Evolutionary conservation across 306 rosid genomes (phyloP).

Genomic region (Trichosanthes cucumerina): DNA sequence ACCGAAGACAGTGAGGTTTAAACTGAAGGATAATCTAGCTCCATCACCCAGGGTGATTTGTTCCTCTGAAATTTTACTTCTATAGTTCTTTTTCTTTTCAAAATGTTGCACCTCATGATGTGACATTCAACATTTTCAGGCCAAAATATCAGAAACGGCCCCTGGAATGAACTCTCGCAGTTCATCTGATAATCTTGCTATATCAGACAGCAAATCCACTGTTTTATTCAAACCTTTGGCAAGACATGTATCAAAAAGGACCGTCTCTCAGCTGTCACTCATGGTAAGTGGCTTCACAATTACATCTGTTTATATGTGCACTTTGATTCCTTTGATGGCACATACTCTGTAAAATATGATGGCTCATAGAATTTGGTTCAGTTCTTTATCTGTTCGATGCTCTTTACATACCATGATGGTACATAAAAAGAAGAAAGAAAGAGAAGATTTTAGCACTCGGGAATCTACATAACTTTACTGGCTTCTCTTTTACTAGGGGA

Average conservation of each 20-base stretch:
- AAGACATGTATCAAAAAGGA: slow-evolving; percentile 63
- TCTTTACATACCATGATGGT: not conserved
- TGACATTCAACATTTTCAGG: slow-evolving; percentile 34
- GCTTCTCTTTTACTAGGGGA: slow-evolving; percentile 44
- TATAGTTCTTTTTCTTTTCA: slow-evolving; percentile 4
- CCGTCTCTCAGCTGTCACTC: slow-evolving; percentile 72
- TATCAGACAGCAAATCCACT: slow-evolving; percentile 36
- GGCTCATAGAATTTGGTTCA: not conserved
- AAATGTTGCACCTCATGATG: slow-evolving; percentile 18
- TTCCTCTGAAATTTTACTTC: slow-evolving; percentile 35
- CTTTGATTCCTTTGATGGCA: not conserved
- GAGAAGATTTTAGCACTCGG: not conserved
- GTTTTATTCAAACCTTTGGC: slow-evolving; percentile 79
- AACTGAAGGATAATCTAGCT: slow-evolving; percentile 32
- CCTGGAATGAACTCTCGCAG: not conserved
- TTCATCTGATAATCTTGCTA: slow-evolving; percentile 32
- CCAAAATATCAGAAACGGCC: slow-evolving; percentile 30
- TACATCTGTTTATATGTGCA: not conserved
- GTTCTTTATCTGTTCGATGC: not conserved
- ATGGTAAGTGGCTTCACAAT: slow-evolving; percentile 41
- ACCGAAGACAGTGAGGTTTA: slow-evolving; percentile 88
- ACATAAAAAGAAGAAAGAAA: not conserved
- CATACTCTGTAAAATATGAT: not conserved
- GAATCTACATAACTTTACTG: not conserved
- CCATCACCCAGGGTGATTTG: slow-evolving; percentile 34